Evolutionary conservation across 768 basidiomycete species (phyloP), one percentile per base, ranked within the genome.

Genomic region (Boletus bicolor): DNA sequence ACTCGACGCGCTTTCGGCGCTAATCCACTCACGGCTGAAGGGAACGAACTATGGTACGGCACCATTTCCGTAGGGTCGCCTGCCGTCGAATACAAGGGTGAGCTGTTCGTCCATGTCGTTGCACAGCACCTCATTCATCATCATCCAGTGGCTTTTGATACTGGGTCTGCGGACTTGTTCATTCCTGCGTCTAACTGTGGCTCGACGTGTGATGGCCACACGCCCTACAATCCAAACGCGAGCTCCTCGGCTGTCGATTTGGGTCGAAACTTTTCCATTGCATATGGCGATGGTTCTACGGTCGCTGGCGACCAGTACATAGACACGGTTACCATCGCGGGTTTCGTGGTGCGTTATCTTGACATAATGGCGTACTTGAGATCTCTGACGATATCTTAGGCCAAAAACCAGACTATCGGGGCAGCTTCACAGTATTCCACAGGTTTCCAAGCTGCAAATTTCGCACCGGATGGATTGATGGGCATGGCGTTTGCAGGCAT

Each of bases 401-500:
- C 65, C 17, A 46, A 14, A 4, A 61, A 44, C 21, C 68, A 70
- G 53, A 56, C 60, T 4, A 2, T 69, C 12, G 68, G 68, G 4
- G 67, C 55, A 32, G 67, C 67, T 14, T 44, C 51, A 2, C 47
- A 60, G 1, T 69, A 67, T 54, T 53, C 67, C 8, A 30, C 55
- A 5, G 34, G 12, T 14, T 57, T 71, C 19, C 39, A 61, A 24
- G 26, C n/a, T 4, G 19, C 51, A 9, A 48, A 10, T 3, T 71
- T 62, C 14, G 37, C 56, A n/a, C 49, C 69, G 1, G 72, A 72
- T 39, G 73, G 74, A 7, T 49, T 75, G 8, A 61, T 75, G 61
- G 77, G 79, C 54, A 75, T 81, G 78, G 77, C 66, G 0, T 81
- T 78, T 67, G 52, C 64, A 12, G 46, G 66, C 19, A 63, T 81